A percentile compares a stretch with the other conserved stretches of the same genome.
Conservation (phyloP, 345 rosid species). For the Kernera saxatilis region DNA sequence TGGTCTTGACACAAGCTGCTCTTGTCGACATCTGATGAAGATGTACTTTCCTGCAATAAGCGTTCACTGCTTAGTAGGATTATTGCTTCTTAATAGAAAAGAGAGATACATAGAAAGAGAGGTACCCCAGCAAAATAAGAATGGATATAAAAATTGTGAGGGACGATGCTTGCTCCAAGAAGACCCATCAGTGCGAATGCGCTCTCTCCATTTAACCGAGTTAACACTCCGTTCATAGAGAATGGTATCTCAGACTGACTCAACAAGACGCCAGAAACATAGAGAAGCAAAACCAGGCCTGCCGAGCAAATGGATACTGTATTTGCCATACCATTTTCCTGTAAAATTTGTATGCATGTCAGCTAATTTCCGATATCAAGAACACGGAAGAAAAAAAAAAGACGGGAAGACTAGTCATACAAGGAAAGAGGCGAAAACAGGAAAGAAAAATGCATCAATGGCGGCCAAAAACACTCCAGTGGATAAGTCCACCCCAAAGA, state of each 20-base stretch:
- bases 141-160: constrained; percentile 96
- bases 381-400: not conserved
- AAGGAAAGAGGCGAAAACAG: constrained; percentile 67
- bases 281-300: constrained; percentile 53
- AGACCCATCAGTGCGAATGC: constrained; percentile 83
- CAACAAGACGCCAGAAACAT: constrained; percentile 60
- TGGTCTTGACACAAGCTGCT: constrained; percentile 63
- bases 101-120: not conserved
- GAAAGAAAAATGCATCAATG: constrained; percentile 75
- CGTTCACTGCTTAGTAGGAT: constrained; percentile 12
- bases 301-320: constrained; percentile 48
- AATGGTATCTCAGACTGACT: constrained; percentile 77
- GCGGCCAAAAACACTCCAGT: constrained; percentile 82
- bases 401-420: constrained; percentile 36
- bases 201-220: constrained; percentile 70
- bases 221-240: constrained; percentile 48
- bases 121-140: constrained; percentile 79
- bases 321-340: constrained; percentile 68
- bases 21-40: constrained; percentile 43
- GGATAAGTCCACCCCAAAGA: constrained; percentile 75
- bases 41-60: constrained; percentile 51
- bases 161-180: constrained; percentile 94
- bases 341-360: constrained; percentile 14
- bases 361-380: constrained; percentile 15
- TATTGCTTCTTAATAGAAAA: not conserved